These are phyloP conservation scores for Ambrosiella xylebori DNA, from an alignment of 2,329 filamentous ascomycete species.

Conservation along the genomic window DNA sequence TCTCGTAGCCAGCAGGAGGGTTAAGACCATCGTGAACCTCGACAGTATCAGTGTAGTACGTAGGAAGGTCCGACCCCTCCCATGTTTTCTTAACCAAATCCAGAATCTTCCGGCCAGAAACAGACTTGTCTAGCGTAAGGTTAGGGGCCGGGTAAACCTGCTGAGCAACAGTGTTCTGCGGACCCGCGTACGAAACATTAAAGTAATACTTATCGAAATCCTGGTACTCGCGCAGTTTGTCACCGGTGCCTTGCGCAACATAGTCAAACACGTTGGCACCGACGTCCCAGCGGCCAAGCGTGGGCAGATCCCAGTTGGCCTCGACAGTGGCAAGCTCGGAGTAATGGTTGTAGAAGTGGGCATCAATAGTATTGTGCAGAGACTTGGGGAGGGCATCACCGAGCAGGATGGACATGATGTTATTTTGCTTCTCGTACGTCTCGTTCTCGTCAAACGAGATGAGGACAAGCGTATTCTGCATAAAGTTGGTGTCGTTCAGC, in stretches of 20 bases:
- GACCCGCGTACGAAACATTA: constrained; percentile 37
- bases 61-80: constrained; percentile 22
- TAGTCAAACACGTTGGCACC: constrained; percentile 51
- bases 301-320: constrained; percentile 53
- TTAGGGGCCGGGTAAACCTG: constrained; percentile 25
- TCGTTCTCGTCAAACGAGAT: constrained; percentile 69
- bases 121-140: constrained; percentile 20
- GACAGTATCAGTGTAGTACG: constrained; percentile 26
- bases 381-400: constrained; percentile 52
- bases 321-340: constrained; percentile 47
- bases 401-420: constrained; percentile 51
- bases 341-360: constrained; percentile 58
- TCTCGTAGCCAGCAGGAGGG: constrained; percentile 20
- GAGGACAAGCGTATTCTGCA: constrained; percentile 57
- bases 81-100: constrained; percentile 23
- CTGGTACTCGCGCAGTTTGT: constrained; percentile 27
- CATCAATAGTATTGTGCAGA: constrained; percentile 51
- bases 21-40: constrained; percentile 26
- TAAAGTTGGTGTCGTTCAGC: constrained; percentile 51
- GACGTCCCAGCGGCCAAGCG: constrained; percentile 54
- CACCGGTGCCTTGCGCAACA: constrained; percentile 44
- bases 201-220: constrained; percentile 28
- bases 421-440: constrained; percentile 49
- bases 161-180: constrained; percentile 24
- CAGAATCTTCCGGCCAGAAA: constrained; percentile 21